Percentiles rank a stretch among this genome's conserved stretches.
phyloP scores from a whole-genome alignment of 208 protist species.

The Novymonas esmeraldas region DNA sequence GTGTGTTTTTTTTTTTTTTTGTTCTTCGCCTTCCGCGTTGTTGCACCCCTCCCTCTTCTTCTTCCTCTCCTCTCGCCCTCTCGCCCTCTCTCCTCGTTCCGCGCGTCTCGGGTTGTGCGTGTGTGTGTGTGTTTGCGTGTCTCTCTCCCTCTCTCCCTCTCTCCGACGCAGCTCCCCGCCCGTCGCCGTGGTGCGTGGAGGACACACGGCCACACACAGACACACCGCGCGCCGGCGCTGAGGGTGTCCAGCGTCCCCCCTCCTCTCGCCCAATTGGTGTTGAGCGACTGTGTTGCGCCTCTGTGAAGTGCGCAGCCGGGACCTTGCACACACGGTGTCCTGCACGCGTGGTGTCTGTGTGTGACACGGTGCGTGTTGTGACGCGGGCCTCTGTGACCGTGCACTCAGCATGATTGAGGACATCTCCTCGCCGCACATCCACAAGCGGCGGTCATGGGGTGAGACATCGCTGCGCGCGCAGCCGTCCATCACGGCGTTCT shows the following conservation, averaged over 20 bases:
- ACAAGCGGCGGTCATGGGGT: slow-evolving; percentile 8
- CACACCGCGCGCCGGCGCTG: too few relatives aligned
- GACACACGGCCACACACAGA: background rate
- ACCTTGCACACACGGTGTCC: too few relatives aligned
- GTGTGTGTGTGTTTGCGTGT: too few relatives aligned
- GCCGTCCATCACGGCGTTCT: slow-evolving; percentile 10
- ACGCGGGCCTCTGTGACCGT: too few relatives aligned
- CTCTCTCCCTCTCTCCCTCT: too few relatives aligned
- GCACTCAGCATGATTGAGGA: slow-evolving; percentile 38
- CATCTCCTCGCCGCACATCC: slow-evolving; percentile 5
- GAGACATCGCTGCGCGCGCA: slow-evolving; percentile 4
- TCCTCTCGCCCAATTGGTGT: too few relatives aligned
- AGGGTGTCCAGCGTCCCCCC: too few relatives aligned
- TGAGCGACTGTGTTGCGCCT: too few relatives aligned
- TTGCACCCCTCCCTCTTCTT: background rate
- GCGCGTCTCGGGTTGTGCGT: background rate
- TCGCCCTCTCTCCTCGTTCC: background rate
- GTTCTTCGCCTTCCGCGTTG: background rate
- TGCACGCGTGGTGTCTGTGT: too few relatives aligned
- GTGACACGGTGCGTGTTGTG: too few relatives aligned
- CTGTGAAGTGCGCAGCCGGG: too few relatives aligned
- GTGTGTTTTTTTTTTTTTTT: slow-evolving; percentile 11
- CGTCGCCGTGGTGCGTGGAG: background rate
- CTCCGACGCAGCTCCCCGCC: too few relatives aligned
- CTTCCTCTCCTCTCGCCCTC: background rate